Evolutionary conservation across 2,329 filamentous ascomycete species (phyloP), one percentile per base, ranked within the genome.

Genomic region (Xylaria sp.): DNA sequence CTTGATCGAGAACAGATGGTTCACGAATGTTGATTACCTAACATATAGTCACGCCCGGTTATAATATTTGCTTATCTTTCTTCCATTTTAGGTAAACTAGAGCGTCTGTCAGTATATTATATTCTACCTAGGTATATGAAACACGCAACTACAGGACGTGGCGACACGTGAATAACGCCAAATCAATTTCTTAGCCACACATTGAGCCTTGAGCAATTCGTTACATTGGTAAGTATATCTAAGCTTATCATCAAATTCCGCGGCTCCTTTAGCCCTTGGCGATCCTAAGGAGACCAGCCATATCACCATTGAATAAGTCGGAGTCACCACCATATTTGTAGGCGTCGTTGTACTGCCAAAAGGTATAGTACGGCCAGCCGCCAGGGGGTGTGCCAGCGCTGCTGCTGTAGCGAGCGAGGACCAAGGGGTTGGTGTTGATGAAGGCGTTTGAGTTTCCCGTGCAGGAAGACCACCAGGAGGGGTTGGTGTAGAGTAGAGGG

Each of bases 401-500:
- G 70, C 76, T 81, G 50, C 73, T 74, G 69, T 84, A 87, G 3
- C 81, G 75, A 5, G 85, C 85, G 60, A 88, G 73, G 9, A 85
- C 82, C 10, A 87, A 78, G 8, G 85, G 84, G 69, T 82, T 84
- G 21, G 80, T 84, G 23, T 75, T 70, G 42, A 75, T 76, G 69
- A 88, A 88, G 3, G 79, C 81, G 18, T 76, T 77, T 37, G 80
- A 84, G 74, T 84, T 83, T 10, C 85, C 85, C 0, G 86, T 87
- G 76, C 86, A 88, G 32, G 77, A 76, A 12, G 75, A 78, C 86
- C 86, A 88, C 86, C 86, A 88, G 69, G 82, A 81, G 10, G 83
- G 81, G 42, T 81, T 85, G 44, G 83, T 84, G 73, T 87, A 88
- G 54, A 89, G 80, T 72, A 88, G 78, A 1, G 86, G 86, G 65